These are phyloP conservation scores for Rutstroemia sp. DNA, from an alignment of 2,329 filamentous ascomycete species.

Conservation along the genomic window DNA sequence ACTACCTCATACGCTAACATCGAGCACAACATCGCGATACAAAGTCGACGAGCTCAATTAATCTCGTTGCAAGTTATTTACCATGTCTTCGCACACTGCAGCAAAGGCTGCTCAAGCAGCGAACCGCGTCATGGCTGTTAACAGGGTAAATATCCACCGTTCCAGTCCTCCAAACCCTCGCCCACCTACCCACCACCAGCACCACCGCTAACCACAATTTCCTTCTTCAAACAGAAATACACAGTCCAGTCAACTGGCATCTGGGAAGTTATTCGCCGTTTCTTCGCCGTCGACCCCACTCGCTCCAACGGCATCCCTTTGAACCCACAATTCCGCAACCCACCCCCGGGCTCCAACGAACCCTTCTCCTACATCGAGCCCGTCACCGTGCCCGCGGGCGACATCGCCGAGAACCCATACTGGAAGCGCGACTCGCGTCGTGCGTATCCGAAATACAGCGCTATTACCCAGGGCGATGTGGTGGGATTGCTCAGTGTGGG, in stretches of 20 bases:
- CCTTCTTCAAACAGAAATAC: conserved; percentile 67
- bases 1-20: not conserved
- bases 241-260: conserved; percentile 83
- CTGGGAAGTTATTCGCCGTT: conserved; percentile 75
- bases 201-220: conserved; percentile 19
- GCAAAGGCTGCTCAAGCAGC: conserved; percentile 52
- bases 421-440: conserved; percentile 91
- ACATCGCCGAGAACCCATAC: conserved; percentile 88
- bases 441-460: conserved; percentile 71
- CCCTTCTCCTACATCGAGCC: conserved; percentile 72
- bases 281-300: conserved; percentile 74
- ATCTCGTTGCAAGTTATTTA: conserved; percentile 15
- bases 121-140: conserved; percentile 47
- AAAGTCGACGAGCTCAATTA: conserved; percentile 21
- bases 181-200: not conserved
- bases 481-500: conserved; percentile 81
- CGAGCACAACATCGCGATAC: not conserved
- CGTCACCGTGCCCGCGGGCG: conserved; percentile 74
- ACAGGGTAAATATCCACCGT: conserved; percentile 42
- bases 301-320: conserved; percentile 88
- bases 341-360: conserved; percentile 66
- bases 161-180: not conserved
- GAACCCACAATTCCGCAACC: conserved; percentile 87
- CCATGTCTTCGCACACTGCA: conserved; percentile 42
- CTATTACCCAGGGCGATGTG: conserved; percentile 76